These are phyloP conservation scores for Cicer cuneatum DNA, from an alignment of 306 rosid species.

Conservation along the genomic window DNA sequence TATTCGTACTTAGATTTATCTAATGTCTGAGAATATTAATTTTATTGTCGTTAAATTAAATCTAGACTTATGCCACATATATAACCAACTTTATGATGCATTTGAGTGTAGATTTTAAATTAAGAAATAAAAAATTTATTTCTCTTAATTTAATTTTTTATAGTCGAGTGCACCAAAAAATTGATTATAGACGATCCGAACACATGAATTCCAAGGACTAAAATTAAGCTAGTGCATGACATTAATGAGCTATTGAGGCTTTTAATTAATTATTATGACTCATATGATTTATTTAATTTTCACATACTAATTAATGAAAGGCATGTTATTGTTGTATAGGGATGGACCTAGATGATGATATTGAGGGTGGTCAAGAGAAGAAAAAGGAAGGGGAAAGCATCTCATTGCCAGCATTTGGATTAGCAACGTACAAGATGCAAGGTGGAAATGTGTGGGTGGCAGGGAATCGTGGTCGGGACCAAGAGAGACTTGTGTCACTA, in stretches of 20 bases:
- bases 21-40: too few species aligned
- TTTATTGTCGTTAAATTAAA: too few species aligned
- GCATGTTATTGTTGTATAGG: constrained; percentile 44
- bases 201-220: too few species aligned
- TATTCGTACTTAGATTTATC: background rate
- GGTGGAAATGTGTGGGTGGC: constrained; percentile 78
- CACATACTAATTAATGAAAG: background rate
- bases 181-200: too few species aligned
- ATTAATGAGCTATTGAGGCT: background rate
- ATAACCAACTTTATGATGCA: too few species aligned
- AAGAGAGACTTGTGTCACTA: constrained; percentile 68
- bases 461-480: constrained; percentile 85
- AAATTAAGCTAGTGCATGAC: too few species aligned
- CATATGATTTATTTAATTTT: background rate
- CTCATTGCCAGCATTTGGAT: constrained; percentile 76
- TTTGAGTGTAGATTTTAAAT: too few species aligned
- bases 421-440: constrained; percentile 96
- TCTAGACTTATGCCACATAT: too few species aligned
- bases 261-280: background rate
- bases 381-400: constrained; percentile 71
- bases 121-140: too few species aligned
- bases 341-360: constrained; percentile 74
- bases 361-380: constrained; percentile 56
- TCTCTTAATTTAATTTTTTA: too few species aligned
- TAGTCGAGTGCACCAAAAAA: too few species aligned